phyloP scores from a whole-genome alignment of 129 eudicot genomes.

The Flaveria sonorensis region DNA sequence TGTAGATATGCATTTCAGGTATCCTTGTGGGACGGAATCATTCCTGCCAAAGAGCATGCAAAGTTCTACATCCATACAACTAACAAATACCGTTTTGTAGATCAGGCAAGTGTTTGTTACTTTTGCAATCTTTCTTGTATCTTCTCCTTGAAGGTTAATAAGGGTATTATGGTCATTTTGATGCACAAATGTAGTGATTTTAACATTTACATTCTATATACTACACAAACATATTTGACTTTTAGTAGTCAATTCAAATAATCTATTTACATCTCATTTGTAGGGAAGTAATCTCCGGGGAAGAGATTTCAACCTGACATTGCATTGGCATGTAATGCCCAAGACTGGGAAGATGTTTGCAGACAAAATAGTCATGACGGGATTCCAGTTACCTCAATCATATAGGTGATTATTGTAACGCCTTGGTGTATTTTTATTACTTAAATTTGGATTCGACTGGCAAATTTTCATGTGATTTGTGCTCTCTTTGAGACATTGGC shows the following conservation, averaged over 20 bases:
- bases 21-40: constrained; percentile 77
- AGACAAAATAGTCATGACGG: constrained; percentile 73
- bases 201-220: too few relatives aligned
- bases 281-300: constrained; percentile 87
- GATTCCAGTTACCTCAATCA: constrained; percentile 62
- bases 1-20: constrained; percentile 10
- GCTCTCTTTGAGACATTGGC: too few relatives aligned
- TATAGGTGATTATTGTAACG: constrained; percentile 45
- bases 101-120: constrained; percentile 52
- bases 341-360: constrained; percentile 95
- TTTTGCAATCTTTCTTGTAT: too few relatives aligned
- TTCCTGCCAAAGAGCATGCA: constrained; percentile 71
- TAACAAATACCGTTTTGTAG: constrained; percentile 84
- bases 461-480: too few relatives aligned
- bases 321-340: constrained; percentile 99
- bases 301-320: constrained; percentile 69
- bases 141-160: too few relatives aligned
- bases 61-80: constrained; percentile 66
- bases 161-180: too few relatives aligned
- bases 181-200: too few relatives aligned
- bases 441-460: too few relatives aligned
- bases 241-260: too few relatives aligned
- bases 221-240: too few relatives aligned
- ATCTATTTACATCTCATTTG: not conserved
- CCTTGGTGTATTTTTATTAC: not conserved